A percentile compares a stretch with the other conserved stretches of the same genome.
phyloP scores from a whole-genome alignment of 148 eudicot genomes.

The Tetragonia tetragonoides region DNA sequence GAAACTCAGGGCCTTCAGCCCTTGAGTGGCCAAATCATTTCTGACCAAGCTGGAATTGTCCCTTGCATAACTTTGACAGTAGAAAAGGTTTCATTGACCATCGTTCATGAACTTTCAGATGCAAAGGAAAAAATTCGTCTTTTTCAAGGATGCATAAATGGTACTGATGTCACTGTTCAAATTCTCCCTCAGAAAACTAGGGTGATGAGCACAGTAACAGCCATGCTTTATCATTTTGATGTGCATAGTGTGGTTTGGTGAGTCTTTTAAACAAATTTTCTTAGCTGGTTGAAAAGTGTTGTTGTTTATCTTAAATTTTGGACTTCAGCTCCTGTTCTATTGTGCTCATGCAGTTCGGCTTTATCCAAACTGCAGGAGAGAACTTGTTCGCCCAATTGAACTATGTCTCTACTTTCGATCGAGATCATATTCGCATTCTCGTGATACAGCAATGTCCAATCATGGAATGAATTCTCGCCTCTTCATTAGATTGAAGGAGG shows the following conservation, averaged over 20 bases:
- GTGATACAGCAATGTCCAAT: slow-evolving; percentile 37
- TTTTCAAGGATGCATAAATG: slow-evolving; percentile 59
- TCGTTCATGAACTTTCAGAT: slow-evolving; percentile 72
- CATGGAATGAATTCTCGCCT: slow-evolving; percentile 48
- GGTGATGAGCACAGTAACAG: slow-evolving; percentile 58
- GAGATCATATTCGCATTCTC: slow-evolving; percentile 30
- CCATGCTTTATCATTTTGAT: slow-evolving; percentile 59
- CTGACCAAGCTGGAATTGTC: slow-evolving; percentile 26
- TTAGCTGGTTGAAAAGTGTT: background rate
- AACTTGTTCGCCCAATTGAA: slow-evolving; percentile 70
- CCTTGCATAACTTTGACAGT: slow-evolving; percentile 52
- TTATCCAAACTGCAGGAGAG: slow-evolving; percentile 54
- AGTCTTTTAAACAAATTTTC: slow-evolving; percentile 12
- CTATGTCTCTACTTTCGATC: slow-evolving; percentile 54
- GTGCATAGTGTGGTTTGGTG: slow-evolving; percentile 62
- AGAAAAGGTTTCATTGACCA: slow-evolving; percentile 59
- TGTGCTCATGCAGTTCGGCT: slow-evolving; percentile 6
- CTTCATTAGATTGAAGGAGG: slow-evolving; percentile 71
- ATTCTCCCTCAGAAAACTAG: slow-evolving; percentile 55
- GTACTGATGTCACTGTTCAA: slow-evolving; percentile 58
- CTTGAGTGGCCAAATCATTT: slow-evolving; percentile 27
- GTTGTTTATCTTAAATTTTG: background rate
- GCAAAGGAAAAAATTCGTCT: slow-evolving; percentile 64
- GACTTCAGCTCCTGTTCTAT: background rate
- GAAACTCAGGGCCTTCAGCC: slow-evolving; percentile 27